Conservation (phyloP, 306 rosid genomes). For the Abrus pulchellus region DNA sequence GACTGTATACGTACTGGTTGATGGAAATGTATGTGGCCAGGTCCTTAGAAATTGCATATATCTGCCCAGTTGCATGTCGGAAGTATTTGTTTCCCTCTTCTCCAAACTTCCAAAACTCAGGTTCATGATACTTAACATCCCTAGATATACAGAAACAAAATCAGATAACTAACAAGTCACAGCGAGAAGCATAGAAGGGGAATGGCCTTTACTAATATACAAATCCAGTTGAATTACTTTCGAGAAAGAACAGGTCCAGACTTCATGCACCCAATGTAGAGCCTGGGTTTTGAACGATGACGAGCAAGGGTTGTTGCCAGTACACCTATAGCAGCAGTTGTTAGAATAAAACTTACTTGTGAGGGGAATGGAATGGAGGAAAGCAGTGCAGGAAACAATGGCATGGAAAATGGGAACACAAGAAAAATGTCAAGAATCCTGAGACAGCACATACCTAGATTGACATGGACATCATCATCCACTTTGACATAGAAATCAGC, state of each 20-base stretch:
- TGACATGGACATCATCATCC: slow-evolving; percentile 93
- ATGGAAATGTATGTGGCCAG: slow-evolving; percentile 79
- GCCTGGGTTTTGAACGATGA: slow-evolving; percentile 86
- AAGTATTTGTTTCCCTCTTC: slow-evolving; percentile 90
- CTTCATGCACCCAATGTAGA: slow-evolving; percentile 92
- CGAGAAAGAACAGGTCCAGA: slow-evolving; percentile 91
- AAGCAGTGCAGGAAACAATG: background rate
- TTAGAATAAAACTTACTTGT: slow-evolving; percentile 20
- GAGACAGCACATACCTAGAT: slow-evolving; percentile 66
- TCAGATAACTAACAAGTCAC: slow-evolving; percentile 17
- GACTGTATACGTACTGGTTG: slow-evolving; percentile 66
- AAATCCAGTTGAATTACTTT: slow-evolving; percentile 57
- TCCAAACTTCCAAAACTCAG: slow-evolving; percentile 92
- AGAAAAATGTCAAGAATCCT: slow-evolving; percentile 7
- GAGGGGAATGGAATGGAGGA: slow-evolving; percentile 20
- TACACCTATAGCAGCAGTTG: slow-evolving; percentile 63
- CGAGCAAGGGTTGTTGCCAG: slow-evolving; percentile 76
- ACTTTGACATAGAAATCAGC: slow-evolving; percentile 88
- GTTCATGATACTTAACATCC: slow-evolving; percentile 84
- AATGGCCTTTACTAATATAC: slow-evolving; percentile 4
- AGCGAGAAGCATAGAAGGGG: background rate
- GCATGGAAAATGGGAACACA: slow-evolving; percentile 28
- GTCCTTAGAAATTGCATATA: slow-evolving; percentile 85
- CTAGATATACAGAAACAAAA: slow-evolving; percentile 47
- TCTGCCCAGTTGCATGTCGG: slow-evolving; percentile 94